Percentiles rank a stretch among this genome's conserved stretches.
These are phyloP conservation scores for Candida dubliniensis DNA, from an alignment of 1,139 yeast genomes.

Conservation along the genomic window DNA sequence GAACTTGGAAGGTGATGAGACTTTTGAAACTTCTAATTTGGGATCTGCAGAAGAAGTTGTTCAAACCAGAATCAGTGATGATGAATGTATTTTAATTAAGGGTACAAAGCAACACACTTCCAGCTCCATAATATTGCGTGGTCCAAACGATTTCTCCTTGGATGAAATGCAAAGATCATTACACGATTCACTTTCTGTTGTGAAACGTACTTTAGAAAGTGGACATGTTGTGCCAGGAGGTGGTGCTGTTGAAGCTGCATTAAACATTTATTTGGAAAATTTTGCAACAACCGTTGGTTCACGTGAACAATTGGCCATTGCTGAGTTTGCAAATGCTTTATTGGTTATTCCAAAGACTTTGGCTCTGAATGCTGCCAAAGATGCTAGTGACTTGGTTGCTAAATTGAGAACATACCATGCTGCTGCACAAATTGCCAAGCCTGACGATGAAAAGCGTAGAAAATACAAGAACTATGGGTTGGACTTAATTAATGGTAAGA, in stretches of 20 bases:
- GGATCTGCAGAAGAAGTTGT: constrained; percentile 92
- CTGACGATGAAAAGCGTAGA: constrained; percentile 78
- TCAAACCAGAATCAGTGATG: constrained; percentile 91
- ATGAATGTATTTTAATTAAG: constrained; percentile 92
- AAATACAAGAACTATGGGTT: constrained; percentile 89
- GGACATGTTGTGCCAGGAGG: constrained; percentile 98
- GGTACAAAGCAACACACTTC: constrained; percentile 95
- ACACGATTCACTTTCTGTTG: constrained; percentile 92
- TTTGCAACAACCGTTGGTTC: constrained; percentile 98
- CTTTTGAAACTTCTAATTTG: constrained; percentile 81
- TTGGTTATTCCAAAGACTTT: constrained; percentile 93
- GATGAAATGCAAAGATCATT: constrained; percentile 98
- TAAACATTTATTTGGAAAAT: constrained; percentile 91
- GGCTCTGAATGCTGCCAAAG: constrained; percentile 97
- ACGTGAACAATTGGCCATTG: constrained; percentile 96
- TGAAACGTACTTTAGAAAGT: constrained; percentile 92
- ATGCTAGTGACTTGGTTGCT: constrained; percentile 90
- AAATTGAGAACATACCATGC: constrained; percentile 96
- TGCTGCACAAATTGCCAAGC: constrained; percentile 84
- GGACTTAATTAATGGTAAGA: constrained; percentile 87
- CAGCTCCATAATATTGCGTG: constrained; percentile 88
- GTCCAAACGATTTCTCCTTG: constrained; percentile 91
- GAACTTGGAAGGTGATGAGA: constrained; percentile 96
- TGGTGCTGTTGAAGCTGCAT: constrained; percentile 96
- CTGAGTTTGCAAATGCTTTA: constrained; percentile 91